phyloP scores from a whole-genome alignment of 2,329 filamentous ascomycete genomes.

The Exophiala oligosperma region DNA sequence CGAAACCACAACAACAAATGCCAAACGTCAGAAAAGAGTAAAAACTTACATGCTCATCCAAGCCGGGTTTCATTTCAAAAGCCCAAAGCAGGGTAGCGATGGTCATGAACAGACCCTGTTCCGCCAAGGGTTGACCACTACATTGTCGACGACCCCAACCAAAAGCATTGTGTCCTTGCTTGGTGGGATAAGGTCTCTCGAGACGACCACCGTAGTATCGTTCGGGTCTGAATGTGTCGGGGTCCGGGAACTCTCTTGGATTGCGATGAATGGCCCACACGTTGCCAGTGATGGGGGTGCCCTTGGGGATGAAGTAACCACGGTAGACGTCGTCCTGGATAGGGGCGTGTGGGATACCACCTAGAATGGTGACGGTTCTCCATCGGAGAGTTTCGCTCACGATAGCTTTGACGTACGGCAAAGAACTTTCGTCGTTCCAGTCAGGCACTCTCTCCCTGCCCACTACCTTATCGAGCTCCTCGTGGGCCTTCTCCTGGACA shows the following conservation, averaged over 20 bases:
- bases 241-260: slow-evolving; percentile 41
- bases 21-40: too few relatives aligned
- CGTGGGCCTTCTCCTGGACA: slow-evolving; percentile 47
- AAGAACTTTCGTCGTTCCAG: slow-evolving; percentile 38
- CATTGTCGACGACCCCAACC: slow-evolving; percentile 59
- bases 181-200: slow-evolving; percentile 49
- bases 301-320: slow-evolving; percentile 51
- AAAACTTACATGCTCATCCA: slow-evolving; percentile 33
- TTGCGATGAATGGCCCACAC: slow-evolving; percentile 31
- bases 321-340: slow-evolving; percentile 51
- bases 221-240: slow-evolving; percentile 45
- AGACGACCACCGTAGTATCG: slow-evolving; percentile 37
- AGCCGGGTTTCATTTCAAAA: slow-evolving; percentile 50
- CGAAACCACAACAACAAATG: neutral
- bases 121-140: slow-evolving; percentile 56
- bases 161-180: slow-evolving; percentile 57
- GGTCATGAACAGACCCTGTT: slow-evolving; percentile 61
- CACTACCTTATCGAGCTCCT: slow-evolving; percentile 47
- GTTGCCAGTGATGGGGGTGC: slow-evolving; percentile 35
- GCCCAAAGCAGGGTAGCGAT: slow-evolving; percentile 59
- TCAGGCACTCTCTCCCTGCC: slow-evolving; percentile 37
- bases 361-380: slow-evolving; percentile 38
- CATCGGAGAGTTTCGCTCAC: slow-evolving; percentile 41
- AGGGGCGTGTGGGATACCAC: slow-evolving; percentile 35
- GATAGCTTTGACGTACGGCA: slow-evolving; percentile 41